These are phyloP conservation scores for Kodamaea nitidulidarum DNA, from an alignment of 805 yeast genomes.

Conservation along the genomic window DNA sequence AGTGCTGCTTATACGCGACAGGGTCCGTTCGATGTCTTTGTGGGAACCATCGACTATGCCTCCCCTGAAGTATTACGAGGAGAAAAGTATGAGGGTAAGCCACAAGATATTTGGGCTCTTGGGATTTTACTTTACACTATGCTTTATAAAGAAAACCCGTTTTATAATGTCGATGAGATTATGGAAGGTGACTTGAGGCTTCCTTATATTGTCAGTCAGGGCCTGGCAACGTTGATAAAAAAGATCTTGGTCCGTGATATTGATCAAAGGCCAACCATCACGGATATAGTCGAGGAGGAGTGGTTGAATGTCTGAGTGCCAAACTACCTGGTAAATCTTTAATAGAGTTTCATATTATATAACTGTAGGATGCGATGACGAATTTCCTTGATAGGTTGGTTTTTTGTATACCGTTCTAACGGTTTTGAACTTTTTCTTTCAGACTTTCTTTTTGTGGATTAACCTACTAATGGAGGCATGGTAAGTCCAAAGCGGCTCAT, in stretches of 20 bases:
- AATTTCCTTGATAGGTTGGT: too few species aligned
- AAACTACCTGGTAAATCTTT: too few species aligned
- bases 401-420: neutral
- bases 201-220: slow-evolving; percentile 62
- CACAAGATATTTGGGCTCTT: slow-evolving; percentile 96
- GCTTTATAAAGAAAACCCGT: slow-evolving; percentile 91
- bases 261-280: slow-evolving; percentile 65
- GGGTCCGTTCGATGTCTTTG: slow-evolving; percentile 97
- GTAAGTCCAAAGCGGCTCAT: neutral
- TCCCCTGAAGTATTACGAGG: slow-evolving; percentile 95
- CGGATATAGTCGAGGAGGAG: slow-evolving; percentile 61
- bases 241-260: slow-evolving; percentile 67
- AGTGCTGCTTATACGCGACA: slow-evolving; percentile 85
- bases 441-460: too few species aligned
- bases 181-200: slow-evolving; percentile 82
- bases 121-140: slow-evolving; percentile 89
- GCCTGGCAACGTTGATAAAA: slow-evolving; percentile 56
- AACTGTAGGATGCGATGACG: too few species aligned
- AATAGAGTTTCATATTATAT: too few species aligned
- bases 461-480: slow-evolving; percentile 1
- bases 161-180: slow-evolving; percentile 91
- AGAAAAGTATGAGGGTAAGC: slow-evolving; percentile 82
- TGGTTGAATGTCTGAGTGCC: slow-evolving; percentile 50
- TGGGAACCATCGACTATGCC: slow-evolving; percentile 95
- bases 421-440: neutral